Conservation (phyloP, 306 rosid genomes). For the Lotus japonicus region DNA sequence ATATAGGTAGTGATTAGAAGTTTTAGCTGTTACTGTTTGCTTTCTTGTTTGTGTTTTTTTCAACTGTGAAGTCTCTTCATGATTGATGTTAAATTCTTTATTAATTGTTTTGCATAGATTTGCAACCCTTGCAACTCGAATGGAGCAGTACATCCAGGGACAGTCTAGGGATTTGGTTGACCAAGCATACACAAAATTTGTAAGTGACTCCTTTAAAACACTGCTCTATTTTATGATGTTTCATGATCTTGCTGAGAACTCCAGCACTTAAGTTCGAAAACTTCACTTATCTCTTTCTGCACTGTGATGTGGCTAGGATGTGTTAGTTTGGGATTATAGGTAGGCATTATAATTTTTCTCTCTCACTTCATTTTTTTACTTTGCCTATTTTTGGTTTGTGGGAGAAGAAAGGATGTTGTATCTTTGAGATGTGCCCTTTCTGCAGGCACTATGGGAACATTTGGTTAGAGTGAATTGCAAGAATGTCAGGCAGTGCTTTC, state of each 20-base stretch:
- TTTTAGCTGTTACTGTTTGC: background rate
- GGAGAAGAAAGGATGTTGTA: background rate
- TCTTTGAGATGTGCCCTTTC: background rate
- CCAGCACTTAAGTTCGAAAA: background rate
- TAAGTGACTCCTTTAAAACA: constrained; percentile 32
- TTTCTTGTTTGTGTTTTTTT: background rate
- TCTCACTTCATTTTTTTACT: background rate
- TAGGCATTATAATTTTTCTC: background rate
- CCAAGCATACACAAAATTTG: constrained; percentile 97
- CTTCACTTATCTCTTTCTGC: background rate
- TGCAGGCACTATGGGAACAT: background rate
- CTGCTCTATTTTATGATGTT: constrained; percentile 8
- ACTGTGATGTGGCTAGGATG: background rate
- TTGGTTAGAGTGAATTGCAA: background rate
- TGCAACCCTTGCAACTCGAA: constrained; percentile 93
- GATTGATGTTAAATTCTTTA: constrained; percentile 12
- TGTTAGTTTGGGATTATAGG: background rate
- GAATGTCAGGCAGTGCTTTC: background rate
- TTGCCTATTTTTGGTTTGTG: background rate
- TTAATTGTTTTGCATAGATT: constrained; percentile 47
- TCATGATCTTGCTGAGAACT: background rate
- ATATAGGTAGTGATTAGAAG: background rate
- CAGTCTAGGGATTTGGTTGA: constrained; percentile 99
- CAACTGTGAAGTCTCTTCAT: background rate
- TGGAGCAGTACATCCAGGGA: constrained; percentile 99